A percentile compares a stretch with the other conserved stretches of the same genome.
phyloP scores from a whole-genome alignment of 805 yeast genomes.

The Maudiozyma barnettii region DNA sequence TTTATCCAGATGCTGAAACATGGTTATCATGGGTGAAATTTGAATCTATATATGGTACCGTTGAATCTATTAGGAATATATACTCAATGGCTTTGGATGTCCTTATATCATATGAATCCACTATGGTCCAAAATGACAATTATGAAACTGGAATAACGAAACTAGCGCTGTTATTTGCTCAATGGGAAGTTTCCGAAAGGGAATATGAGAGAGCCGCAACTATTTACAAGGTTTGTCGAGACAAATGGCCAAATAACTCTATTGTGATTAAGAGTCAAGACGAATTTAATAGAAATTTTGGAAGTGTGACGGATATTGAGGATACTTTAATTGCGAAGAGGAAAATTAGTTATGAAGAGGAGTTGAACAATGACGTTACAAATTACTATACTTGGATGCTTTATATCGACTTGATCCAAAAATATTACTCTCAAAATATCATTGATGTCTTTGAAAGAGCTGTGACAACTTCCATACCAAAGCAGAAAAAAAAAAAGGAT shows the following conservation, averaged over 20 bases:
- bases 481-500: slow-evolving; percentile 24
- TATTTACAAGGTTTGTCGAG: slow-evolving; percentile 44
- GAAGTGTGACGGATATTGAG: slow-evolving; percentile 46
- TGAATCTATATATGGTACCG: slow-evolving; percentile 46
- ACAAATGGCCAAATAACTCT: slow-evolving; percentile 34
- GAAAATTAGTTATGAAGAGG: slow-evolving; percentile 43
- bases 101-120: slow-evolving; percentile 20
- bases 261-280: slow-evolving; percentile 36
- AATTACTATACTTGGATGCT: slow-evolving; percentile 84
- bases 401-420: slow-evolving; percentile 44
- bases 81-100: slow-evolving; percentile 60
- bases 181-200: slow-evolving; percentile 54
- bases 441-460: slow-evolving; percentile 10
- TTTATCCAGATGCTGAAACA: slow-evolving; percentile 42
- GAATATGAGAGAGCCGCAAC: slow-evolving; percentile 58
- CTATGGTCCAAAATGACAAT: slow-evolving; percentile 16
- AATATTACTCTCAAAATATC: slow-evolving; percentile 20
- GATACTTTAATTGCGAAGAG: slow-evolving; percentile 45
- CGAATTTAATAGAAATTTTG: slow-evolving; percentile 57
- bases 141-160: slow-evolving; percentile 30
- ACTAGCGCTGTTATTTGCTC: slow-evolving; percentile 42
- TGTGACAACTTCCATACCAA: slow-evolving; percentile 16
- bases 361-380: slow-evolving; percentile 36
- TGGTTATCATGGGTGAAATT: slow-evolving; percentile 74
- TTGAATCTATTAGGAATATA: slow-evolving; percentile 46